Conservation (phyloP, 23 red algal species). For the Gracilaria caudata region DNA sequence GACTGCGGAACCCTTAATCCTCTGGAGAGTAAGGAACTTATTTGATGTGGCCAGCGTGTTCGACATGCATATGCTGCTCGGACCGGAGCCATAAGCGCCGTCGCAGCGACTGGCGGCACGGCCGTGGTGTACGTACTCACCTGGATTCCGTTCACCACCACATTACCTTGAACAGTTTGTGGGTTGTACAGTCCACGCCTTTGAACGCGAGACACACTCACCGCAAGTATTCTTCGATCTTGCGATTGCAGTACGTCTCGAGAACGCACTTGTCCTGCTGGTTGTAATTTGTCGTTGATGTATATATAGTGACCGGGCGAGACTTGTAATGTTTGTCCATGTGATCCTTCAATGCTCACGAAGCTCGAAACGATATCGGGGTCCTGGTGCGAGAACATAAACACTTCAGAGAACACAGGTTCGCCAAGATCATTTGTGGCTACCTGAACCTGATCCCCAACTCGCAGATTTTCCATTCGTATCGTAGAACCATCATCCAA, state of each 20-base stretch:
- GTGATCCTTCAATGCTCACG: conserved; percentile 31
- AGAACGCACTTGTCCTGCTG: conserved; percentile 38
- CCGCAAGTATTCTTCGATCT: not conserved
- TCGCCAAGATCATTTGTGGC: not conserved
- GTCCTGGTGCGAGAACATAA: conserved; percentile 60
- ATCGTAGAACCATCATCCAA: not conserved
- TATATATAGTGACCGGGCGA: conserved; percentile 59
- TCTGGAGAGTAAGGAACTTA: not conserved
- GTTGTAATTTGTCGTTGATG: conserved; percentile 21
- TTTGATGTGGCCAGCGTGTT: conserved; percentile 5
- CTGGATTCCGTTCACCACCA: conserved; percentile 17
- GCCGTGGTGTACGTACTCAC: conserved; percentile 27
- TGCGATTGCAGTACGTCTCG: conserved; percentile 26
- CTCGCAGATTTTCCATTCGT: conserved; percentile 65
- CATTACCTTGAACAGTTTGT: conserved; percentile 8
- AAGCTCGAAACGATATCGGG: conserved; percentile 1
- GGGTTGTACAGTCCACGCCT: conserved; percentile 25
- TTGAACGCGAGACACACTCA: not conserved
- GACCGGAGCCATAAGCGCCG: conserved; percentile 1
- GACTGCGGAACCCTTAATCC: not conserved
- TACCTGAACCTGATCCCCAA: conserved; percentile 54
- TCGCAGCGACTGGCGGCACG: conserved; percentile 7
- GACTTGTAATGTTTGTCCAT: conserved; percentile 26
- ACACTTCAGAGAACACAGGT: conserved; percentile 43
- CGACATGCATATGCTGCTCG: conserved; percentile 14